These are phyloP conservation scores for Paraurostyla sp. DNA, from an alignment of 73 alveolate species.

Conservation along the genomic window DNA sequence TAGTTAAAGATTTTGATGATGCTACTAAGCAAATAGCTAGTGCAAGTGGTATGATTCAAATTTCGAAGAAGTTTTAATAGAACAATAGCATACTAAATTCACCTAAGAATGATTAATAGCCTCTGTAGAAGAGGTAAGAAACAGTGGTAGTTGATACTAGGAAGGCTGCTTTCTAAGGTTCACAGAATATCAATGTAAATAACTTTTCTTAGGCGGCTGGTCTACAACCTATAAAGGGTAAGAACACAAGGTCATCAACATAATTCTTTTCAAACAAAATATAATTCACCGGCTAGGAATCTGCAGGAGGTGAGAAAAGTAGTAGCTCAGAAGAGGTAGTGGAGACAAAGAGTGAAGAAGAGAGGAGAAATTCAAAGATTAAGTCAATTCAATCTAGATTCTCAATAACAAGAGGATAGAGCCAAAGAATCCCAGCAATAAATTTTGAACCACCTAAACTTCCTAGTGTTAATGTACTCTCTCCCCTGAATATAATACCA, in stretches of 20 bases:
- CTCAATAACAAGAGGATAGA: slow-evolving; percentile 29
- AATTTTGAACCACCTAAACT: not conserved
- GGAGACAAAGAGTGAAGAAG: slow-evolving; percentile 45
- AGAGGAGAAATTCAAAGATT: slow-evolving; percentile 10
- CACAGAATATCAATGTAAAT: not conserved
- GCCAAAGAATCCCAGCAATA: not conserved
- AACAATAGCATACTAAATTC: not conserved
- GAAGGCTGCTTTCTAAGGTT: slow-evolving; percentile 26
- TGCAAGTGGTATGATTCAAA: not conserved
- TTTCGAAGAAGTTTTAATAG: not conserved
- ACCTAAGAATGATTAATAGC: not conserved
- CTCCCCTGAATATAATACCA: not conserved
- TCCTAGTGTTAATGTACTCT: not conserved
- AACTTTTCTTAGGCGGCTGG: not conserved
- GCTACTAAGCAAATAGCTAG: not conserved
- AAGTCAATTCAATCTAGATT: not conserved
- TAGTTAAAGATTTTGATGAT: slow-evolving; percentile 43
- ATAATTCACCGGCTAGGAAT: no score
- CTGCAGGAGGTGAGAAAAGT: not conserved
- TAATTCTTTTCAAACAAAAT: no score
- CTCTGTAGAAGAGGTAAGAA: not conserved
- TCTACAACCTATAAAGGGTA: not conserved
- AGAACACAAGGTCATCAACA: slow-evolving; percentile 11
- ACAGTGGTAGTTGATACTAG: slow-evolving; percentile 13
- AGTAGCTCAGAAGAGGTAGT: not conserved